Evolutionary conservation across 2,329 filamentous ascomycete genomes (phyloP).

Genomic region (Podosphaera fusca): DNA sequence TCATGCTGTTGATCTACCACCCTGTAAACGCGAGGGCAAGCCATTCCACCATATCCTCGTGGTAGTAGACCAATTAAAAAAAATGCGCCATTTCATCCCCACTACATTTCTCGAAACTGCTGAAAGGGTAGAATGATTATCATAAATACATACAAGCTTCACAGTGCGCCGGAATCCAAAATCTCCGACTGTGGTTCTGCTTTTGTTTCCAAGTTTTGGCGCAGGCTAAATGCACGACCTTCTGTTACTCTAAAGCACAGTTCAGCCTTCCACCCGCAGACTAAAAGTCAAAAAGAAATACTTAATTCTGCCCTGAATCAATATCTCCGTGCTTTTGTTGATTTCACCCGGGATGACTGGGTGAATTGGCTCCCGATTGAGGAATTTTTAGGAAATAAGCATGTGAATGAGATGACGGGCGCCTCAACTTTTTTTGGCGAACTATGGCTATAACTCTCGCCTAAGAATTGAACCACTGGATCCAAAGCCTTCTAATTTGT

Average conservation of each 20-base stretch:
- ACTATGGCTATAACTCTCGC: conserved; percentile 3
- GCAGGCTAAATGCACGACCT: too few relatives aligned
- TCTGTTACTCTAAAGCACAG: too few relatives aligned
- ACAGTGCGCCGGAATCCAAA: conserved; percentile 2
- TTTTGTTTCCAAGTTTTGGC: neutral
- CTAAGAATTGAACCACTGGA: neutral
- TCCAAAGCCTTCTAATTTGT: neutral
- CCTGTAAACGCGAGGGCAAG: neutral
- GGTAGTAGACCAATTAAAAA: neutral
- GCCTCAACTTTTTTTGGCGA: conserved; percentile 5
- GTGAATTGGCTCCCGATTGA: neutral
- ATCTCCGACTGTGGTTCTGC: conserved; percentile 4
- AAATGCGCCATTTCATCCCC: neutral
- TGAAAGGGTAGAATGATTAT: neutral
- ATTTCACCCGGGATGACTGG: too few relatives aligned
- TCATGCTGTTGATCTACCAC: neutral
- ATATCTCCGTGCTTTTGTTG: too few relatives aligned
- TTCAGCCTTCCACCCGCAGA: too few relatives aligned
- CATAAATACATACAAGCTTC: neutral
- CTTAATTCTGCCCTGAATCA: too few relatives aligned
- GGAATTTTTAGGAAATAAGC: conserved; percentile 6
- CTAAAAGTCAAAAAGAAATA: too few relatives aligned
- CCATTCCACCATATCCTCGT: neutral
- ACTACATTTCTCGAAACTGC: neutral
- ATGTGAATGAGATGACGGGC: neutral